These are phyloP conservation scores for Prunus campanulata DNA, from an alignment of 306 rosid genomes.

Conservation along the genomic window DNA sequence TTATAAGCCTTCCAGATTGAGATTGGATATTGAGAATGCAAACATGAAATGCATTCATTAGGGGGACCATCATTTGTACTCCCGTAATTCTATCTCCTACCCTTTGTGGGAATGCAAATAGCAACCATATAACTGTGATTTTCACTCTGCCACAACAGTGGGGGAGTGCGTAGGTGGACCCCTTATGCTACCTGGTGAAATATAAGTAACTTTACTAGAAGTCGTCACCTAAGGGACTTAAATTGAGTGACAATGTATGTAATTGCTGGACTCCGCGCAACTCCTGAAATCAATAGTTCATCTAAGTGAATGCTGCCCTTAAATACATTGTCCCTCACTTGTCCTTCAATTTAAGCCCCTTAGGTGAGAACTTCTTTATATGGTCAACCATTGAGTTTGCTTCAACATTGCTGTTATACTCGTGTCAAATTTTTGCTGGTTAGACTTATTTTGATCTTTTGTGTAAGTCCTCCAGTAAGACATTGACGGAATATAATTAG, in stretches of 20 bases:
- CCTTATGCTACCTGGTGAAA: not conserved
- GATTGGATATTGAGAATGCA: not conserved
- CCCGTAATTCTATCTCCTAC: not conserved
- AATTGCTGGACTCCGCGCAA: not conserved
- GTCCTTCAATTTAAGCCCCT: not conserved
- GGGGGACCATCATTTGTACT: not conserved
- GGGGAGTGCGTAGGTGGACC: not conserved
- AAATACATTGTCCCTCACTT: not conserved
- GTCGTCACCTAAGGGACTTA: not conserved
- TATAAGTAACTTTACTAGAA: not conserved
- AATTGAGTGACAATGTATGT: not conserved
- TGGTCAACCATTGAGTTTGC: not conserved
- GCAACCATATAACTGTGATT: not conserved
- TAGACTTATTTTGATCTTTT: not conserved
- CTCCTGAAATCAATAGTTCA: not conserved
- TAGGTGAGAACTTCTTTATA: not conserved
- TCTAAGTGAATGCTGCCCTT: not conserved
- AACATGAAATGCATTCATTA: not conserved
- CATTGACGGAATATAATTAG: not conserved
- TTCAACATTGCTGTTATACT: not conserved
- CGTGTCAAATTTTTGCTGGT: not conserved
- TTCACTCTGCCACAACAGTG: not conserved
- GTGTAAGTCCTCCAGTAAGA: not conserved
- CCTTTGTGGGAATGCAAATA: not conserved
- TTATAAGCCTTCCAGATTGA: not conserved